phyloP scores from a whole-genome alignment of 2,329 filamentous ascomycete species.

The Sphaerulina musiva region DNA sequence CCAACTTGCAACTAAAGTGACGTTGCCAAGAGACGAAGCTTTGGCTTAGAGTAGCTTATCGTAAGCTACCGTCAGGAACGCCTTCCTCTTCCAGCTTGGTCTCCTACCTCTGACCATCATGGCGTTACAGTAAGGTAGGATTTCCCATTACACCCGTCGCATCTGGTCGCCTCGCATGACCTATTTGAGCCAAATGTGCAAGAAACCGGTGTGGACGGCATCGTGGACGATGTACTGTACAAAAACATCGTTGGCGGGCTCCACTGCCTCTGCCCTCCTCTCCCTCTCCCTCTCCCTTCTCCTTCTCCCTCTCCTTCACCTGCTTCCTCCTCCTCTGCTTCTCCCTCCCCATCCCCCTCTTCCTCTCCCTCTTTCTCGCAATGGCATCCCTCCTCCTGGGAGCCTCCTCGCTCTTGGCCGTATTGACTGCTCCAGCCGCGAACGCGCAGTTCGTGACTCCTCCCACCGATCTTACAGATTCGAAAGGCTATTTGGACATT shows the following conservation, averaged over 20 bases:
- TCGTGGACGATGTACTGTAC: neutral
- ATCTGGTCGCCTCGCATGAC: neutral
- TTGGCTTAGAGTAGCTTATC: neutral
- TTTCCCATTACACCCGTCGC: no score
- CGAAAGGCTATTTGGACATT: conserved; percentile 42
- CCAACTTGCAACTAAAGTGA: neutral
- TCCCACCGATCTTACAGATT: conserved; percentile 40
- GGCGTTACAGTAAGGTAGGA: neutral
- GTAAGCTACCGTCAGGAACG: neutral
- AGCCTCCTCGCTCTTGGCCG: conserved; percentile 5
- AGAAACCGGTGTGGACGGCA: neutral
- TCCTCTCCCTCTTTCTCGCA: neutral
- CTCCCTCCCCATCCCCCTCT: neutral
- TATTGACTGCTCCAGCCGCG: conserved; percentile 1
- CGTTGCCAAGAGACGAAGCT: neutral
- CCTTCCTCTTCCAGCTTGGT: neutral
- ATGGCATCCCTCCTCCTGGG: conserved; percentile 8
- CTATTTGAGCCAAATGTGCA: neutral
- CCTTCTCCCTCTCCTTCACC: neutral
- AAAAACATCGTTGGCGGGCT: neutral
- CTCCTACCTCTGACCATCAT: neutral
- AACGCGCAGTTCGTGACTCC: conserved; percentile 41
- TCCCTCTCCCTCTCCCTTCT: neutral
- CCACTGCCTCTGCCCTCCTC: neutral
- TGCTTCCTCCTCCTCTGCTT: neutral